Conservation (phyloP, 352 stramenopile genomes). For the Globisporangium spiculum region DNA sequence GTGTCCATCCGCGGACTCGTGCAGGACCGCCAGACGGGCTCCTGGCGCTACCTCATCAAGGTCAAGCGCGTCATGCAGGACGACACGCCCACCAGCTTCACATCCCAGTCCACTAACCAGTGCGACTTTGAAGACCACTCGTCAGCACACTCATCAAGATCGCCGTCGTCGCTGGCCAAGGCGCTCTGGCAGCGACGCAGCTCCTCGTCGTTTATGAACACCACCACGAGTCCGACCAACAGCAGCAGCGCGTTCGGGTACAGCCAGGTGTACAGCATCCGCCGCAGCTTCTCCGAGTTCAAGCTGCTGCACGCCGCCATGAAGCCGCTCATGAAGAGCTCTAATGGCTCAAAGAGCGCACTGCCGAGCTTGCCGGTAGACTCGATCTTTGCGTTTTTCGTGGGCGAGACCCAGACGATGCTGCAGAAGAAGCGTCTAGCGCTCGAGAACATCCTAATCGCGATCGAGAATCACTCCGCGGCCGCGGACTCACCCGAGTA, state of each 20-base stretch:
- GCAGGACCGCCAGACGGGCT: constrained; percentile 48
- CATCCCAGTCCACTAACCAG: neutral
- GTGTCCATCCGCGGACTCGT: constrained; percentile 66
- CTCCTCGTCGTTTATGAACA: constrained; percentile 14
- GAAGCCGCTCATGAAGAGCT: constrained; percentile 33
- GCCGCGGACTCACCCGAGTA: constrained; percentile 57
- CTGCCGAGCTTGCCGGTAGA: constrained; percentile 52
- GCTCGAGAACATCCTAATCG: constrained; percentile 56
- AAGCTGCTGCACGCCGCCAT: constrained; percentile 60
- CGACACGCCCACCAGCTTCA: constrained; percentile 15
- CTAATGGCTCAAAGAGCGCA: neutral
- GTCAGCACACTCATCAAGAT: neutral
- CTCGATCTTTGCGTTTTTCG: constrained; percentile 59
- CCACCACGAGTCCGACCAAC: constrained; percentile 6
- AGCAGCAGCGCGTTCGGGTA: constrained; percentile 8
- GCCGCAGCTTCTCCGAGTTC: constrained; percentile 67
- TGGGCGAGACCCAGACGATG: constrained; percentile 64
- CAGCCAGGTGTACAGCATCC: constrained; percentile 49
- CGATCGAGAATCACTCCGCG: constrained; percentile 53
- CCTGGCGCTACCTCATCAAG: constrained; percentile 66
- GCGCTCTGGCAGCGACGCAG: constrained; percentile 13
- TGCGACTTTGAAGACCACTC: constrained; percentile 1
- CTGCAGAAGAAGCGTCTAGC: constrained; percentile 65
- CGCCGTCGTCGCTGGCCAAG: neutral
- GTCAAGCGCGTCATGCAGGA: constrained; percentile 45